Evolutionary conservation across 73 alveolate species (phyloP), one percentile per base, ranked within the genome.

Genomic region (Breviolum minutum): DNA sequence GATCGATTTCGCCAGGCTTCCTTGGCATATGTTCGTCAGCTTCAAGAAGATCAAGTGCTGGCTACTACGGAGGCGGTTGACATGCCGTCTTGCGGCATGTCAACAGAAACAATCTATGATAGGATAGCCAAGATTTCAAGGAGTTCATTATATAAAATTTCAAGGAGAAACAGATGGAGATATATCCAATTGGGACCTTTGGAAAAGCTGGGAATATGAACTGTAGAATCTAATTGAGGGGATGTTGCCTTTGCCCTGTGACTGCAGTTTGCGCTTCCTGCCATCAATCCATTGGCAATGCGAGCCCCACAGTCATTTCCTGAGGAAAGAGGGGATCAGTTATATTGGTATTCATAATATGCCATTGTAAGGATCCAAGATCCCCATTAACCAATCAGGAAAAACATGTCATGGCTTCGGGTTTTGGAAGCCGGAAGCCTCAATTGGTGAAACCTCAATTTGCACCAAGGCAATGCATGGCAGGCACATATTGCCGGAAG

Each of bases 221-320:
- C 54, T 40, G 54, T n/a, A n/a, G n/a, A n/a, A 66, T 17, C 17
- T 11, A 8, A 40, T 24, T 40, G 12, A 12, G 26, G 61, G 17
- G 4, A 63, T 16, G 16, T n/a, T 60, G 48, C 16, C 54, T 10
- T 32, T 30, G 83, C 60, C 32, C 32, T 24, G 12, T 24, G 54
- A 40, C 54, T 40, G 61, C 98, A 92, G 98, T 92, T 40, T 69
- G 89, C 89, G 17, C 81, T 92, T 63, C 91, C 86, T 48, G 91
- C 98, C 32, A 92, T 92, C 98, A 92, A 92, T 68, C 98, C 98
- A 17, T 81, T 92, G 81, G 86, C 98, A 2, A 73, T 92, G 98
- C 79, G 98, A 63, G 98, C 98, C 16, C 98, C 98, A 62, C 98
- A 92, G 98, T 84, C 68, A 27, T 17, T 19, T 80, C 88, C 88